A percentile compares a stretch with the other conserved stretches of the same genome.
These are phyloP conservation scores for Mangifera indica DNA, from an alignment of 345 rosid genomes.

Conservation along the genomic window DNA sequence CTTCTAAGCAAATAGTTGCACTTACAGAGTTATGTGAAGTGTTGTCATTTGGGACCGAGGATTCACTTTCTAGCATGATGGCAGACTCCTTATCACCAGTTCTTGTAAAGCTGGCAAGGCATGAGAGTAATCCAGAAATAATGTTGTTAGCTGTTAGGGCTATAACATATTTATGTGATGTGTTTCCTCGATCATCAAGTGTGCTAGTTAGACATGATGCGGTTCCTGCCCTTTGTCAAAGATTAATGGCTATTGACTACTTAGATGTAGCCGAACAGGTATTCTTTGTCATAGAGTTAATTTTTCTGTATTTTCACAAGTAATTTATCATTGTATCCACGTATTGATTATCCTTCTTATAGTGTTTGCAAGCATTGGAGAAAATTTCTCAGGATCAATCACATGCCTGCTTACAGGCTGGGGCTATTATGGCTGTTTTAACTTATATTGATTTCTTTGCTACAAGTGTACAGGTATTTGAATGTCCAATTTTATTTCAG, in stretches of 20 bases:
- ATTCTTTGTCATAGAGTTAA: constrained; percentile 3
- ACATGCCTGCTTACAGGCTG: constrained; percentile 78
- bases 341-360: constrained; percentile 8
- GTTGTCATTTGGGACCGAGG: constrained; percentile 80
- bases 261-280: constrained; percentile 98
- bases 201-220: constrained; percentile 79
- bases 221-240: constrained; percentile 77
- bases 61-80: constrained; percentile 61
- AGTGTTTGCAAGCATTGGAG: constrained; percentile 99
- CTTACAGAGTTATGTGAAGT: constrained; percentile 89
- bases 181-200: constrained; percentile 70
- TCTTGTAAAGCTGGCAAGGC: constrained; percentile 67
- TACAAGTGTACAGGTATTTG: constrained; percentile 75
- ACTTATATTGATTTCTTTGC: constrained; percentile 81
- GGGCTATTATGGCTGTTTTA: constrained; percentile 87
- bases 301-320: neutral
- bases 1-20: constrained; percentile 57
- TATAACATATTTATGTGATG: constrained; percentile 85
- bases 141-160: constrained; percentile 84
- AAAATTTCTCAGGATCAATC: constrained; percentile 92
- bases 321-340: neutral
- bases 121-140: constrained; percentile 61
- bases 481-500: neutral
- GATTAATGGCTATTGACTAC: constrained; percentile 71
- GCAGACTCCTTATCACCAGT: constrained; percentile 71